Evolutionary conservation across 2,329 filamentous ascomycete species (phyloP).

Genomic region (Raffaelea albimanens): DNA sequence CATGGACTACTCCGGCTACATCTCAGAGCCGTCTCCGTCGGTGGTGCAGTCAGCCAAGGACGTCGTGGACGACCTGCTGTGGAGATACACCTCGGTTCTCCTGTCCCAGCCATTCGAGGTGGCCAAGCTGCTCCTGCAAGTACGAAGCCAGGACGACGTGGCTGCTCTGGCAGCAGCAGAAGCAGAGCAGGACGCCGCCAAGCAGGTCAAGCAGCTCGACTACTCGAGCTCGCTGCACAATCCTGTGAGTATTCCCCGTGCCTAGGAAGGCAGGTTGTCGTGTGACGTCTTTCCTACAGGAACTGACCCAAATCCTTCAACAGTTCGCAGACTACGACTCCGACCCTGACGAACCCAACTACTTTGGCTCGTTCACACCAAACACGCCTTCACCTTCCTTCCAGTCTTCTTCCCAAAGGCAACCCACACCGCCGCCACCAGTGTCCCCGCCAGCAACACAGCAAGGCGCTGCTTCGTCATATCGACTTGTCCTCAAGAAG

Average conservation of each 20-base stretch:
- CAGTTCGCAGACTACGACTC: constrained; percentile 53
- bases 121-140: constrained; percentile 85
- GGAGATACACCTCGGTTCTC: constrained; percentile 84
- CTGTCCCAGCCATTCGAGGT: constrained; percentile 96
- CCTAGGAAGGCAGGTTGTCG: neutral
- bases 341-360: constrained; percentile 69
- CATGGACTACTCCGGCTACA: constrained; percentile 83
- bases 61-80: constrained; percentile 74
- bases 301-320: neutral
- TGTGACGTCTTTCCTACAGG: too few species aligned
- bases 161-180: constrained; percentile 19
- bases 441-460: neutral
- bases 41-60: constrained; percentile 65
- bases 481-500: constrained; percentile 63
- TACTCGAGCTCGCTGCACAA: constrained; percentile 3
- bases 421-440: constrained; percentile 5
- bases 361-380: constrained; percentile 63
- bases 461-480: constrained; percentile 13
- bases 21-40: constrained; percentile 67
- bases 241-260: neutral
- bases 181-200: neutral
- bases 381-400: constrained; percentile 39
- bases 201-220: neutral
- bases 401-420: constrained; percentile 23
- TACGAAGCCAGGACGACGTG: constrained; percentile 47